These are phyloP conservation scores for Alnus rubra DNA, from an alignment of 306 rosid genomes.

Conservation along the genomic window DNA sequence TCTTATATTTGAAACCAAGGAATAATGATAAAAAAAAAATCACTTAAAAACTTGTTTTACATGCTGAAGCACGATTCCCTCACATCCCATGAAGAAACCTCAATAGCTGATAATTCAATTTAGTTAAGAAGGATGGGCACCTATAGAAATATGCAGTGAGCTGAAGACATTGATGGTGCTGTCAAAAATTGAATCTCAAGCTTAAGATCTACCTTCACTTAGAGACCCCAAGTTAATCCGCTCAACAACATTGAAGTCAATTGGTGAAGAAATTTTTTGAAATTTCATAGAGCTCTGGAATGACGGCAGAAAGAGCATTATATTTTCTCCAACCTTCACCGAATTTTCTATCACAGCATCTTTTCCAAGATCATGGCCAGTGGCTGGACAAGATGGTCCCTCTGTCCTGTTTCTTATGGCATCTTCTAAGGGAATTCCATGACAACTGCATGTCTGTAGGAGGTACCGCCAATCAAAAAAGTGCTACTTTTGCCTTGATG, in stretches of 20 bases:
- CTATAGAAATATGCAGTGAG: conserved; percentile 16
- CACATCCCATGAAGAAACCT: neutral
- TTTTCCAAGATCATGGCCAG: conserved; percentile 53
- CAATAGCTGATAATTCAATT: no score
- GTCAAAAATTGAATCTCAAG: conserved; percentile 25
- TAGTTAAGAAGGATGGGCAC: neutral
- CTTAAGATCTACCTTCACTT: conserved; percentile 58
- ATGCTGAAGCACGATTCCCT: neutral
- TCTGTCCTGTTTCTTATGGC: conserved; percentile 29
- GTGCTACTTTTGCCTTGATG: conserved; percentile 25
- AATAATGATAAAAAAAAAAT: neutral
- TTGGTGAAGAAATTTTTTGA: conserved; percentile 45
- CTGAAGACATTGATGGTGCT: conserved; percentile 4
- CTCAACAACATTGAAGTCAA: conserved; percentile 52
- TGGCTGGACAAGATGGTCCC: conserved; percentile 52
- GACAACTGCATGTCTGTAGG: conserved; percentile 77
- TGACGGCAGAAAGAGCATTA: conserved; percentile 62
- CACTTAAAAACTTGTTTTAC: neutral
- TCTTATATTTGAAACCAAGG: neutral
- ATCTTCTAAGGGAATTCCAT: conserved; percentile 56
- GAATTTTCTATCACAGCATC: conserved; percentile 50
- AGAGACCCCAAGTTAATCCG: conserved; percentile 65
- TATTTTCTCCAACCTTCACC: conserved; percentile 62
- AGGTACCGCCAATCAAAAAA: conserved; percentile 30
- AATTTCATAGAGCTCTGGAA: conserved; percentile 42